Conservation (phyloP, 78 protist genomes). For the Dictyostelium discoideum region dicty_2.7 NC_007088.5:157501-158000, state of each 20-base stretch:
- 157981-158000: background rate
- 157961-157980: background rate
- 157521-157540: background rate
- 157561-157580: background rate
- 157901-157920: background rate
- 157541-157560: too few relatives aligned
- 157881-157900: background rate
- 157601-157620: constrained; percentile 14
- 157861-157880: background rate
- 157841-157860: background rate
- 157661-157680: constrained; percentile 21
- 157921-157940: background rate
- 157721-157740: background rate
- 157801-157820: background rate
- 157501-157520: background rate
- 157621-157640: constrained; percentile 21
- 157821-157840: background rate
- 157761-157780: background rate
- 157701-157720: background rate
- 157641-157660: constrained; percentile 10
- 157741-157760: background rate
- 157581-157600: background rate
- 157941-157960: background rate
- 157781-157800: background rate
- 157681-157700: background rate